These are phyloP conservation scores for Cokeromyces recurvatus DNA, from an alignment of 371 early-diverging fungal genomes.

Conservation along the genomic window DNA sequence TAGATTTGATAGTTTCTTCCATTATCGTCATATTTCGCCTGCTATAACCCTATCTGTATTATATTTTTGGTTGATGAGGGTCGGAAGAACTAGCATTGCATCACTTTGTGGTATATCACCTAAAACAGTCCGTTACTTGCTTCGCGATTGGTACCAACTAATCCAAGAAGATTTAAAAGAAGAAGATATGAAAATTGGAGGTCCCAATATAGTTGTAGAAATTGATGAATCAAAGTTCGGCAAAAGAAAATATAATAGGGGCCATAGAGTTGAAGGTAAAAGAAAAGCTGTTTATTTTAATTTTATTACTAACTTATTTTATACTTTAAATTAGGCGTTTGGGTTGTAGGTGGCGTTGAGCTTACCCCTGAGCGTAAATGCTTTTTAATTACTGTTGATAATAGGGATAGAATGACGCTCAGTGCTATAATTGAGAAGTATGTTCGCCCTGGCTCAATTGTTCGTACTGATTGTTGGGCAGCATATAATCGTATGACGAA, in stretches of 20 bases:
- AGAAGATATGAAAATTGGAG: background rate
- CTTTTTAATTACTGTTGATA: background rate
- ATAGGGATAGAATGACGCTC: background rate
- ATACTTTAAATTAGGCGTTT: background rate
- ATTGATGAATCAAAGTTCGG: background rate
- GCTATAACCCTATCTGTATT: no score
- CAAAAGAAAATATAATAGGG: background rate
- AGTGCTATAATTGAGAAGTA: background rate
- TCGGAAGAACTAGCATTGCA: no score
- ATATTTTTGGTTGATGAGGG: no score
- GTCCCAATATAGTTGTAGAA: background rate
- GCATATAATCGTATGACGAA: background rate
- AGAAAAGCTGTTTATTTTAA: no score
- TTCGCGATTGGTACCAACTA: background rate
- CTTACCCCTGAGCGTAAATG: background rate
- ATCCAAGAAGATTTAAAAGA: background rate
- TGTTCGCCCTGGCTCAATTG: background rate
- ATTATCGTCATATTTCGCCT: no score
- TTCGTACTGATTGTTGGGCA: background rate
- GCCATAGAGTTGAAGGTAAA: background rate
- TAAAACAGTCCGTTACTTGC: no score
- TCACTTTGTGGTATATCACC: no score
- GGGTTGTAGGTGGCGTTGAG: conserved; percentile 3
- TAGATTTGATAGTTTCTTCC: no score
- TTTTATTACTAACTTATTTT: no score